Evolutionary conservation across 2,329 filamentous ascomycete species (phyloP), one percentile per base, ranked within the genome.

Genomic region (Phialophora expanda): DNA sequence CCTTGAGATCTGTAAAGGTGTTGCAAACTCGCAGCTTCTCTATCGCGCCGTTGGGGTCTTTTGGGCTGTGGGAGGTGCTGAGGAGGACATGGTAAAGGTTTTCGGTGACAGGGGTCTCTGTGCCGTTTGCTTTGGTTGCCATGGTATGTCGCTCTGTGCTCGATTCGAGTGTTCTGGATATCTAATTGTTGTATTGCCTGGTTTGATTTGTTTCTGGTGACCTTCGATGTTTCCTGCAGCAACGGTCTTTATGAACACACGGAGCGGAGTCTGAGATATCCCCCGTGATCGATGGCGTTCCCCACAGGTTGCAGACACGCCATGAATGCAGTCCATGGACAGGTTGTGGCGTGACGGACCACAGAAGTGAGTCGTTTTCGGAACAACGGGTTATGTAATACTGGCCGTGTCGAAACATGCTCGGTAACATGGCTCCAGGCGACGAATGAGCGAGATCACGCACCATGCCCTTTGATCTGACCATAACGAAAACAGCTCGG

Each of bases 31-130:
- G 72, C 11, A 75, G 34, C 48, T 71, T 74, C 62, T 75, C 71
- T 28, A 74, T 51, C 30, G 70, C 60, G 11, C 67, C 68, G 56
- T 72, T 73, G 8, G 73, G 72, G 56, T 75, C 70, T 48, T 72
- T 56, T 44, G 57, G 55, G 59, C 71, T 65, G 60, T 72, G 68
- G 1, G 73, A 72, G 32, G 64, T 72, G 26, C 70, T 69, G 48
- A 74, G 64, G 61, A 75, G 57, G 54, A 74, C 60, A 48, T 75
- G 74, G 63, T 74, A 75, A 53, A 74, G 70, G 48, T 66, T 66
- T 54, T 67, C 68, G 55, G 26, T 53, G 2, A 53, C 26, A 30
- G 56, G 56, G 1, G 20, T 46, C 24, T 26, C 54, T 53, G 38
- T 58, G 24, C 67, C 67, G 64, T 65, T 67, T 17, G 50, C 20